Base-by-base conservation (phyloP, 352 stramenopile species). In the Phytophthora macrochlamydospora region DNA sequence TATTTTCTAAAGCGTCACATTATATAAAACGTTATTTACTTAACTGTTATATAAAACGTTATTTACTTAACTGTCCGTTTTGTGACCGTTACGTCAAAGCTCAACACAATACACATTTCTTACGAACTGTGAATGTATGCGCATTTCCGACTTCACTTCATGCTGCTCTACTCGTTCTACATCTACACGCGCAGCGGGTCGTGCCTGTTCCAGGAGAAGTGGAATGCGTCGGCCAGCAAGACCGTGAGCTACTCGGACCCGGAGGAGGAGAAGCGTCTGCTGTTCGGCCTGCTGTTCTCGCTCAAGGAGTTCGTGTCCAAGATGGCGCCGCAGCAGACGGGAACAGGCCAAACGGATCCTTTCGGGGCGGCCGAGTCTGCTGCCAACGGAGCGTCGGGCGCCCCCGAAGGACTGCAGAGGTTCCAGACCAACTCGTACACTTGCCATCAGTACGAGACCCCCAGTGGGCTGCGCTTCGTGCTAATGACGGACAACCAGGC, bases 251-350 rank as follows among this genome's bases (percentile, higher is more conserved):
- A 93, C 55, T 76, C 74, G 9, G 90, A 97, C 51, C 84, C 90
- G 14, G 88, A 93, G 18, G 91, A 98, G 69, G 85, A 97, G 71
- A 94, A 95, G 75, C 83, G 90, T n/a, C 79, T 97, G 62, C 84
- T 97, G 33, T 97, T 97, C 54, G 91, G 92, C 1, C 82, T 98
- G 62, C 80, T 97, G 46, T 97, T 97, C 76, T 97, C 90, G 55
- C 78, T 97, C 54, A 97, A 97, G 66, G 89, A 95, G 65, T 94
- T 95, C 42, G 83, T 94, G 13, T 77, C 79, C 62, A 95, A 93
- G 67, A 79, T 94, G 40, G 79, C 85, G 45, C 87, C 85, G 8
- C 45, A 63, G 14, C 38, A 28, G 32, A 8, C 58, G 30, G 45
- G 63, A 14, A 67, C 69, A 9, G 53, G 62, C 33, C 52, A 54